Evolutionary conservation across 306 rosid genomes (phyloP).

Genomic region (Dicorynia guianensis): DNA sequence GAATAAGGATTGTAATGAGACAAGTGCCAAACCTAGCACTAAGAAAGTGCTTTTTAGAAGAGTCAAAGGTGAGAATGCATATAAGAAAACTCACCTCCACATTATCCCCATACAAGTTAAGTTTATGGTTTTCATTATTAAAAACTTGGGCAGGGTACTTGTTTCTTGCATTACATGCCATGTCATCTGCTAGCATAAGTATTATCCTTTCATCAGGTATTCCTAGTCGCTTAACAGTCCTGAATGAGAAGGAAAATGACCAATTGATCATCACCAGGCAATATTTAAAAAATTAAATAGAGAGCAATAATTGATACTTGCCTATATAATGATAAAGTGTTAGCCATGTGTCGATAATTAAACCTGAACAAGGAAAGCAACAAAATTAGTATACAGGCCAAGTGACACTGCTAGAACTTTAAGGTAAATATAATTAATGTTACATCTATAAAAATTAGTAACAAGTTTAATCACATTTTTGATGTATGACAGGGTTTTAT

Average conservation of each 20-base stretch:
- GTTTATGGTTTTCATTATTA: slow-evolving; percentile 93
- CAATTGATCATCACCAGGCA: slow-evolving; percentile 12
- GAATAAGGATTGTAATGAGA: neutral
- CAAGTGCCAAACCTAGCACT: slow-evolving; percentile 19
- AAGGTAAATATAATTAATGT: slow-evolving; percentile 2
- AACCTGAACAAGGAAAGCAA: slow-evolving; percentile 67
- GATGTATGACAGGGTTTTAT: neutral
- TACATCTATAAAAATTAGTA: neutral
- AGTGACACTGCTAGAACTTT: slow-evolving; percentile 4
- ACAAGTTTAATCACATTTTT: neutral
- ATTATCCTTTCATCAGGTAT: slow-evolving; percentile 99
- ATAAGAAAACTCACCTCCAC: slow-evolving; percentile 76
- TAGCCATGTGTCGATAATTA: slow-evolving; percentile 97
- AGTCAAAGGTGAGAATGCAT: slow-evolving; percentile 23
- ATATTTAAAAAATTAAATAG: neutral
- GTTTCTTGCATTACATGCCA: slow-evolving; percentile 98
- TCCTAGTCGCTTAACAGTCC: slow-evolving; percentile 96
- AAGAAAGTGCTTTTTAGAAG: slow-evolving; percentile 6
- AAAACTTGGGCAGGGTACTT: slow-evolving; percentile 96
- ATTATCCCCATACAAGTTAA: slow-evolving; percentile 93
- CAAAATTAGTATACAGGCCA: slow-evolving; percentile 25
- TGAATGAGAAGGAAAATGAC: slow-evolving; percentile 50
- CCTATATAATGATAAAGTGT: slow-evolving; percentile 91
- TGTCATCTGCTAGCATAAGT: slow-evolving; percentile 96
- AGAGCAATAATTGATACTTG: slow-evolving; percentile 37